Evolutionary conservation across 306 rosid species (phyloP).

Genomic region (Begonia peltatifolia): DNA sequence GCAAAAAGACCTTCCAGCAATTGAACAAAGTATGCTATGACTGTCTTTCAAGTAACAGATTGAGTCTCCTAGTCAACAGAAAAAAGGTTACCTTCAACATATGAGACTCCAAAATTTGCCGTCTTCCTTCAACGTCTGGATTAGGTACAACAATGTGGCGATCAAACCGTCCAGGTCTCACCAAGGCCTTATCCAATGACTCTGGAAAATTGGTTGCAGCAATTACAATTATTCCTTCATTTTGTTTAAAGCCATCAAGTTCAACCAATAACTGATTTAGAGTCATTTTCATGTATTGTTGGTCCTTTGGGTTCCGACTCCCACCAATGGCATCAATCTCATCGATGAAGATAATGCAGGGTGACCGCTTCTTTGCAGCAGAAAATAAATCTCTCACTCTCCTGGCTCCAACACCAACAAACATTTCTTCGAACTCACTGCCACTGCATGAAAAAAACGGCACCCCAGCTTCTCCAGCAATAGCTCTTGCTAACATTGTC

Average conservation of each 20-base stretch:
- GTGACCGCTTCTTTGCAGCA: slow-evolving; percentile 84
- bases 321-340: slow-evolving; percentile 97
- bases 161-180: slow-evolving; percentile 95
- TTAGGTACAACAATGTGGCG: slow-evolving; percentile 78
- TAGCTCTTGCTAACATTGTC: slow-evolving; percentile 93
- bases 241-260: slow-evolving; percentile 91
- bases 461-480: slow-evolving; percentile 97
- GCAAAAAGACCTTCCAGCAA: no score
- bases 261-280: slow-evolving; percentile 90
- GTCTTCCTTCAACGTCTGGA: slow-evolving; percentile 95
- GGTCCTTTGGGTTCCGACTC: slow-evolving; percentile 62
- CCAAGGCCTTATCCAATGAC: slow-evolving; percentile 81
- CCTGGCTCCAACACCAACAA: slow-evolving; percentile 94
- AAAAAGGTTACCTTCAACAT: slow-evolving; percentile 61
- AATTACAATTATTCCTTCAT: slow-evolving; percentile 88
- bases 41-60: no score
- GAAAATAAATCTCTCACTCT: slow-evolving; percentile 84
- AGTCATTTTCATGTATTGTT: slow-evolving; percentile 75
- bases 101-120: slow-evolving; percentile 80
- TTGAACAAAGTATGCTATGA: no score
- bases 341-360: slow-evolving; percentile 85
- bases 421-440: slow-evolving; percentile 94
- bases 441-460: slow-evolving; percentile 94
- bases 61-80: no score
- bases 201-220: slow-evolving; percentile 91